A percentile compares a stretch with the other conserved stretches of the same genome.
Conservation (phyloP, 208 protist species). For the Vickermania ingenoplastis region DNA sequence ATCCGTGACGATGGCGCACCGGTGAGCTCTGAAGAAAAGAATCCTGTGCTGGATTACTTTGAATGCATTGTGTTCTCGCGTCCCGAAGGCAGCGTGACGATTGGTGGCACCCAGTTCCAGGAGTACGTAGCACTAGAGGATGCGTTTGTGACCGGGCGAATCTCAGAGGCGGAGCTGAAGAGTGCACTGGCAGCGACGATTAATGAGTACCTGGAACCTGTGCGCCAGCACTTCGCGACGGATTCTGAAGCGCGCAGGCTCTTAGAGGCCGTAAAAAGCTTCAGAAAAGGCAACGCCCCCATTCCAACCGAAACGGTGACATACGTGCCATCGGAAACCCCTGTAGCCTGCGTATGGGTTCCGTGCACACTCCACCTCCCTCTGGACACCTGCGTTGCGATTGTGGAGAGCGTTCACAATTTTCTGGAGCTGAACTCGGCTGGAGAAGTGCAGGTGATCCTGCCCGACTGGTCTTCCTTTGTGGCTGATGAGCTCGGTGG, state of each 20-base stretch:
- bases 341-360: conserved; percentile 63
- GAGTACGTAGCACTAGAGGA: conserved; percentile 74
- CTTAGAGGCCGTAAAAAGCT: conserved; percentile 85
- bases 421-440: conserved; percentile 48
- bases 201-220: conserved; percentile 91
- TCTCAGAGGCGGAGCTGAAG: conserved; percentile 84
- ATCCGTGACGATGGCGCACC: conserved; percentile 74
- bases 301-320: conserved; percentile 4
- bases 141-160: conserved; percentile 50
- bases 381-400: conserved; percentile 41
- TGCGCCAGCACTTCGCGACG: conserved; percentile 90
- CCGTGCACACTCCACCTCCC: conserved; percentile 50
- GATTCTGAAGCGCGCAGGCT: conserved; percentile 78
- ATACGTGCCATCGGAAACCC: conserved; percentile 12
- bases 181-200: conserved; percentile 62
- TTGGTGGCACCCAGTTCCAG: conserved; percentile 47
- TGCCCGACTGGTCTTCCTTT: conserved; percentile 80
- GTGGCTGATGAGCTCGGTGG: conserved; percentile 55
- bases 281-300: conserved; percentile 24
- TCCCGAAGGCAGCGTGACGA: conserved; percentile 23
- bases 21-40: conserved; percentile 68
- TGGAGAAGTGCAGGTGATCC: conserved; percentile 44
- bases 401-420: conserved; percentile 24
- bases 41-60: conserved; percentile 95
- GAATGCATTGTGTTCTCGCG: conserved; percentile 86